These are phyloP conservation scores for Brasilioporus rufonigricans DNA, from an alignment of 768 basidiomycete species.

Conservation along the genomic window DNA sequence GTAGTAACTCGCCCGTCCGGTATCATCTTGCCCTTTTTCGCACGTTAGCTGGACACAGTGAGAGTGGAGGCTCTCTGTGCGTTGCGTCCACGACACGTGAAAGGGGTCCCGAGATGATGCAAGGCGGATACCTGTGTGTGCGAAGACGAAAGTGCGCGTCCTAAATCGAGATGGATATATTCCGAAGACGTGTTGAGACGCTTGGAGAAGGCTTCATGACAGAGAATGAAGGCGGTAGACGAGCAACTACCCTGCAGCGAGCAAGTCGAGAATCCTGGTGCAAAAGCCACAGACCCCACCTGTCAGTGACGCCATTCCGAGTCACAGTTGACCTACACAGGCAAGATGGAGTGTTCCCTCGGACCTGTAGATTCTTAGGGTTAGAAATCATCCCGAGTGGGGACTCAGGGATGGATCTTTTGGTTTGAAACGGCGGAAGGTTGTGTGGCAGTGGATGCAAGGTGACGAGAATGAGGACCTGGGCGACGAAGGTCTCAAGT, in stretches of 20 bases:
- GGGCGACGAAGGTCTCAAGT: slow-evolving; percentile 44
- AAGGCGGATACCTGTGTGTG: slow-evolving; percentile 47
- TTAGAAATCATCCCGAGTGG: slow-evolving; percentile 50
- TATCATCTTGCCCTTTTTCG: slow-evolving; percentile 43
- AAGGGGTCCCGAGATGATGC: slow-evolving; percentile 54
- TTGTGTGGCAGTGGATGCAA: slow-evolving; percentile 29
- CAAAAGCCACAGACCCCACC: slow-evolving; percentile 9
- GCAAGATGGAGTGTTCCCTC: slow-evolving; percentile 27
- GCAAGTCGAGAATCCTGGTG: slow-evolving; percentile 7
- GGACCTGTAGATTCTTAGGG: slow-evolving; percentile 49
- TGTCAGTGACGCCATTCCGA: slow-evolving; percentile 21
- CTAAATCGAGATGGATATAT: slow-evolving; percentile 36
- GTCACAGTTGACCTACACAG: slow-evolving; percentile 23
- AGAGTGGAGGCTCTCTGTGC: slow-evolving; percentile 29
- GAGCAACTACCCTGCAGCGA: slow-evolving; percentile 14
- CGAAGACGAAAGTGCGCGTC: slow-evolving; percentile 11
- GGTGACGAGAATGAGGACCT: slow-evolving; percentile 37
- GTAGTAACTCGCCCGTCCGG: slow-evolving; percentile 47
- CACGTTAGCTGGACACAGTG: slow-evolving; percentile 19
- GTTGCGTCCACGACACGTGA: slow-evolving; percentile 18
- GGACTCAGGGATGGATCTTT: slow-evolving; percentile 45
- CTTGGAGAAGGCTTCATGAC: slow-evolving; percentile 39
- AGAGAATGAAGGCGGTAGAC: slow-evolving; percentile 25
- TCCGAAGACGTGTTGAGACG: slow-evolving; percentile 52
- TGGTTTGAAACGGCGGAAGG: slow-evolving; percentile 43